phyloP scores from a whole-genome alignment of 176 grass and related monocot genomes.

The Chloris gayana region DNA sequence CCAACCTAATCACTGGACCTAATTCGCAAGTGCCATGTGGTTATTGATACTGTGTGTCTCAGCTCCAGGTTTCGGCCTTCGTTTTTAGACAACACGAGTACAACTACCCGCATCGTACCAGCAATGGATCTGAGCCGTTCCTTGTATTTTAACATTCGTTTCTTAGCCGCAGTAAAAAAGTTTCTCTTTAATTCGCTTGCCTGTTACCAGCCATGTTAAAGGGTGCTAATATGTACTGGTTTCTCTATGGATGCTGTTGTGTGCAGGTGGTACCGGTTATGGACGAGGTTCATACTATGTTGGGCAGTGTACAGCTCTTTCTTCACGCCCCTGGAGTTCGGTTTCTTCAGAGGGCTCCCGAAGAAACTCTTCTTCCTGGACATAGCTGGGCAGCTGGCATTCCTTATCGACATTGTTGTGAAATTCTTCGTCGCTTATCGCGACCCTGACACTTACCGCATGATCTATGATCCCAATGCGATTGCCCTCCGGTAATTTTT shows the following conservation, averaged over 20 bases:
- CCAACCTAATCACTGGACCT: slow-evolving; percentile 30
- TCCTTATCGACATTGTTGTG: slow-evolving; percentile 77
- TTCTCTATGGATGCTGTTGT: neutral
- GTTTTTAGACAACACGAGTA: neutral
- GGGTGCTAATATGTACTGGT: neutral
- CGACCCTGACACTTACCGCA: slow-evolving; percentile 76
- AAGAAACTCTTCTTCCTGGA: slow-evolving; percentile 82
- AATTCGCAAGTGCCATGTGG: neutral
- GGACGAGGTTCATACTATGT: slow-evolving; percentile 78
- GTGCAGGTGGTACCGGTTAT: slow-evolving; percentile 74
- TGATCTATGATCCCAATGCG: slow-evolving; percentile 49
- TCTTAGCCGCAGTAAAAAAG: neutral
- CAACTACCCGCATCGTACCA: neutral
- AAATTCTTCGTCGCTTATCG: slow-evolving; percentile 81
- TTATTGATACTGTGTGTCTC: neutral
- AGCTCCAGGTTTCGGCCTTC: neutral
- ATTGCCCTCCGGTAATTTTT: slow-evolving; percentile 67
- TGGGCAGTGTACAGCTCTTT: slow-evolving; percentile 93
- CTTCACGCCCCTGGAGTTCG: slow-evolving; percentile 96
- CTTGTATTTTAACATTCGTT: neutral
- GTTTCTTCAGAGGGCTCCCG: slow-evolving; percentile 88
- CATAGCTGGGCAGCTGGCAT: slow-evolving; percentile 72
- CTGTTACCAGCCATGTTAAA: neutral
- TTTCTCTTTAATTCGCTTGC: neutral
- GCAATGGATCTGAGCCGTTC: neutral